Conservation (phyloP, 345 rosid genomes). For the Eutrema yunnanense region DNA sequence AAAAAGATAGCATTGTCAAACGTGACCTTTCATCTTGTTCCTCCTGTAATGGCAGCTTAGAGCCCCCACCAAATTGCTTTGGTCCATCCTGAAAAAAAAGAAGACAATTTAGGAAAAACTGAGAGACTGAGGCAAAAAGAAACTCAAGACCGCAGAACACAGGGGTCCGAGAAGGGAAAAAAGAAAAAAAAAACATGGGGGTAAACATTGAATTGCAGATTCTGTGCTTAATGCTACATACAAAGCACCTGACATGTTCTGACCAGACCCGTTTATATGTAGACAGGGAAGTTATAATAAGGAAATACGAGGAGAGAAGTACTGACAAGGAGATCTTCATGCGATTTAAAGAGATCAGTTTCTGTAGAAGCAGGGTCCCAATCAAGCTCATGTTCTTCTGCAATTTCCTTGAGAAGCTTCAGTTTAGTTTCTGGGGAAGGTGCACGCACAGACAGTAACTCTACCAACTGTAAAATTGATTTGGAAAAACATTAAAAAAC, state of each 20-base stretch:
- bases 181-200: too few relatives aligned
- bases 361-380: conserved; percentile 94
- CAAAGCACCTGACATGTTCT: not conserved
- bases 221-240: not conserved
- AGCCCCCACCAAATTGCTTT: conserved; percentile 60
- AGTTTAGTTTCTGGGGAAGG: conserved; percentile 71
- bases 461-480: conserved; percentile 58
- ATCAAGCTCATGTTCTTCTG: conserved; percentile 85
- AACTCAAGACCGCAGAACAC: not conserved
- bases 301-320: not conserved
- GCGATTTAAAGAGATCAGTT: conserved; percentile 71
- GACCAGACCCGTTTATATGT: not conserved
- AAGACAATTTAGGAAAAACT: conserved; percentile 17
- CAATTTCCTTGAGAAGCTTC: conserved; percentile 91
- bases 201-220: not conserved
- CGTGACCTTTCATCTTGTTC: conserved; percentile 49
- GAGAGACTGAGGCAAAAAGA: conserved; percentile 3
- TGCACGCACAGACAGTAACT: conserved; percentile 80
- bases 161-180: too few relatives aligned
- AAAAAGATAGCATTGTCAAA: conserved; percentile 22
- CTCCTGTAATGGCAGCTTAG: conserved; percentile 65
- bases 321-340: conserved; percentile 87
- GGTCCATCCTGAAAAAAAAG: conserved; percentile 65
- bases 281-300: not conserved
- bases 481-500: not conserved